These are phyloP conservation scores for Epithemia pelagica DNA, from an alignment of 108 stramenopile genomes.

Conservation along the genomic window DNA sequence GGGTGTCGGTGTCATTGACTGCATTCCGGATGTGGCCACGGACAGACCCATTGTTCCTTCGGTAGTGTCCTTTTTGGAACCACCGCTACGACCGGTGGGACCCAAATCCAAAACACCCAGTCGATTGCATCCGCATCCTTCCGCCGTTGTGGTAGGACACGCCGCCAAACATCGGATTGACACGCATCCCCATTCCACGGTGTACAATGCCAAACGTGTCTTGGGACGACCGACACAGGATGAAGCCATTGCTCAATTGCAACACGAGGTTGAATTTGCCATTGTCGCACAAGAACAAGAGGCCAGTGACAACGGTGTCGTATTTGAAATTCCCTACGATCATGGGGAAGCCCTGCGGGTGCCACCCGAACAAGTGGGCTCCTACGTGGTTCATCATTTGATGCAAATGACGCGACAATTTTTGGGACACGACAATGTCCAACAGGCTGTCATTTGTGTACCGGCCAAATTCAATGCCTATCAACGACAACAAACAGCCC, in stretches of 20 bases:
- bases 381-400: conserved; percentile 71
- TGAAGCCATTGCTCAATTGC: conserved; percentile 41
- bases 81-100: conserved; percentile 31
- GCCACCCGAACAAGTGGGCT: conserved; percentile 69
- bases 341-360: conserved; percentile 13
- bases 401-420: conserved; percentile 52
- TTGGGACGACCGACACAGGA: conserved; percentile 54
- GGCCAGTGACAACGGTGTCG: conserved; percentile 17
- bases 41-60: conserved; percentile 60
- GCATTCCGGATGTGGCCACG: conserved; percentile 64
- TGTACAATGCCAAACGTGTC: conserved; percentile 82
- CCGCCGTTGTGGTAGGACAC: conserved; percentile 65
- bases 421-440: conserved; percentile 87
- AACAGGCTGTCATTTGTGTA: conserved; percentile 90
- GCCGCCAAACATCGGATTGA: conserved; percentile 70
- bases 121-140: conserved; percentile 54
- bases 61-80: conserved; percentile 79
- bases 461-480: conserved; percentile 90
- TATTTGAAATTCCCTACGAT: conserved; percentile 27
- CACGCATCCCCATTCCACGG: conserved; percentile 75
- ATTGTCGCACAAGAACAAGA: conserved; percentile 3
- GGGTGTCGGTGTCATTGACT: conserved; percentile 72
- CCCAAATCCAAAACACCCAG: conserved; percentile 18
- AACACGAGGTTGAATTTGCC: conserved; percentile 64
- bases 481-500: conserved; percentile 76